These are phyloP conservation scores for Geosmithia morbida DNA, from an alignment of 2,329 filamentous ascomycete genomes.

Conservation along the genomic window DNA sequence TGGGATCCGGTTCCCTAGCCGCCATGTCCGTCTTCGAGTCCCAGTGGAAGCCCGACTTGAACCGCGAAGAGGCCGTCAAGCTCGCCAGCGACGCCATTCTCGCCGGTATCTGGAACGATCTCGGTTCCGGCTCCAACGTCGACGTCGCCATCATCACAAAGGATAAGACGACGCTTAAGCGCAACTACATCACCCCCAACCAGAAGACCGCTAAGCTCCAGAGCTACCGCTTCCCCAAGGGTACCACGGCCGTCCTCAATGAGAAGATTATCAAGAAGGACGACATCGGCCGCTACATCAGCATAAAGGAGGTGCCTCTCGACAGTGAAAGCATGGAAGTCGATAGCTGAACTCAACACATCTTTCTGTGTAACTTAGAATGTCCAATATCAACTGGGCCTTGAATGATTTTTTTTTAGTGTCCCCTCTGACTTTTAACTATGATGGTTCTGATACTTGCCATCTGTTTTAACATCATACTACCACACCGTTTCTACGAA, in stretches of 20 bases:
- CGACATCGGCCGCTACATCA: slow-evolving; percentile 88
- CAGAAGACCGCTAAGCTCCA: slow-evolving; percentile 80
- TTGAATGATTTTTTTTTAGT: too few relatives aligned
- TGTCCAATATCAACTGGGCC: background rate
- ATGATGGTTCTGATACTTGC: too few relatives aligned
- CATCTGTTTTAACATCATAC: too few relatives aligned
- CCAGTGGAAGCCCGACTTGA: slow-evolving; percentile 72
- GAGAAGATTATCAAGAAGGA: slow-evolving; percentile 93
- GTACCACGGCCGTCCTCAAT: slow-evolving; percentile 91
- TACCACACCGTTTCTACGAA: too few relatives aligned
- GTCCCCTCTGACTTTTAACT: too few relatives aligned
- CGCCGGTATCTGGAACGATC: slow-evolving; percentile 96
- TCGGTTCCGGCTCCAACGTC: slow-evolving; percentile 94
- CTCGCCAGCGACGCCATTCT: slow-evolving; percentile 78
- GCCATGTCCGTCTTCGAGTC: slow-evolving; percentile 99
- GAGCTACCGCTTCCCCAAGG: slow-evolving; percentile 80
- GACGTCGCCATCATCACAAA: slow-evolving; percentile 91
- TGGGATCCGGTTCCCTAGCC: slow-evolving; percentile 90
- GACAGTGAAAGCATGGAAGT: slow-evolving; percentile 59
- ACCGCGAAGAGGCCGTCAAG: slow-evolving; percentile 66
- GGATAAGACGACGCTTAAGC: slow-evolving; percentile 85
- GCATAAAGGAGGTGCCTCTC: slow-evolving; percentile 69
- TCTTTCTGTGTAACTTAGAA: slow-evolving; percentile 8
- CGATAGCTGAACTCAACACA: slow-evolving; percentile 30
- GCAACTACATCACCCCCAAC: slow-evolving; percentile 90